Evolutionary conservation across 176 grass and related monocot species (phyloP).

Genomic region (Hordeum vulgare): MorexV3_pseudomolecules_assembly NC_058518.1:495409441-495409940

Average conservation of each 20-base stretch:
- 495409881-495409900: constrained; percentile 38
- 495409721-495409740: constrained; percentile 43
- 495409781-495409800: constrained; percentile 44
- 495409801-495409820: constrained; percentile 24
- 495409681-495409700: constrained; percentile 14
- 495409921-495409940: neutral
- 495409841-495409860: constrained; percentile 34
- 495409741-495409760: constrained; percentile 27
- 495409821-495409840: constrained; percentile 28
- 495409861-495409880: constrained; percentile 32
- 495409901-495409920: constrained; percentile 10
- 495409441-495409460: no score
- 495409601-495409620: no score
- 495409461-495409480: no score
- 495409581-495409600: neutral
- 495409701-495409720: constrained; percentile 5
- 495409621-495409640: constrained; percentile 6
- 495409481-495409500: no score
- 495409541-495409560: neutral
- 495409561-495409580: neutral
- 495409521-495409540: neutral
- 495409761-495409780: constrained; percentile 27
- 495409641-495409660: constrained; percentile 24
- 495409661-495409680: neutral
- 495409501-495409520: no score